Evolutionary conservation across 148 eudicot genomes (phyloP).

Genomic region (Silene latifolia): DNA sequence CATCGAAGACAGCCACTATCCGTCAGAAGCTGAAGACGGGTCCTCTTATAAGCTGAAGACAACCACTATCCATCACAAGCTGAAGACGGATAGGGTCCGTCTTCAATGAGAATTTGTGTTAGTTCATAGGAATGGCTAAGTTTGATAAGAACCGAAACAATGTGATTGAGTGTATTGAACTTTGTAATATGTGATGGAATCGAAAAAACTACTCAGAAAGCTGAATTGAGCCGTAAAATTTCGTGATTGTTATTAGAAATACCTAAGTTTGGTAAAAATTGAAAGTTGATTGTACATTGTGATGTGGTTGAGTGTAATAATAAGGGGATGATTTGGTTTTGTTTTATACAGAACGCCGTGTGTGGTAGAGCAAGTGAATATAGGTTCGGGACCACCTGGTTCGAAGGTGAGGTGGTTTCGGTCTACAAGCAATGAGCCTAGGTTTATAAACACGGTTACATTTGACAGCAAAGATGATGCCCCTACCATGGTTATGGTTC

Average conservation of each 20-base stretch:
- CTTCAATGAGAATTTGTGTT: too few relatives aligned
- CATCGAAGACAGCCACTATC: too few relatives aligned
- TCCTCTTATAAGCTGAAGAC: too few relatives aligned
- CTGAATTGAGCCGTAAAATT: too few relatives aligned
- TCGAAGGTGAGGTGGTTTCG: slow-evolving; percentile 93
- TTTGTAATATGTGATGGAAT: too few relatives aligned
- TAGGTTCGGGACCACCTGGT: slow-evolving; percentile 91
- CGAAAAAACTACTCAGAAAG: too few relatives aligned
- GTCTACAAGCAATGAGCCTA: slow-evolving; percentile 71
- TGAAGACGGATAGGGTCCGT: too few relatives aligned
- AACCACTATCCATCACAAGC: too few relatives aligned
- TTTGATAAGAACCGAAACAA: too few relatives aligned
- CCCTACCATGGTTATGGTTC: slow-evolving; percentile 94
- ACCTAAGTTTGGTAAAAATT: background rate
- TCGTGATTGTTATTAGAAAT: background rate
- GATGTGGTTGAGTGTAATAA: slow-evolving; percentile 1
- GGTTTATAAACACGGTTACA: slow-evolving; percentile 87
- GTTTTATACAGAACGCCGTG: slow-evolving; percentile 55
- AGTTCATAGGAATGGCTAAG: too few relatives aligned
- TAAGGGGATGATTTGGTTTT: slow-evolving; percentile 16
- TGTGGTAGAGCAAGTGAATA: slow-evolving; percentile 73
- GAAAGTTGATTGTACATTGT: background rate
- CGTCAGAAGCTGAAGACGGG: too few relatives aligned
- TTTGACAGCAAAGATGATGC: slow-evolving; percentile 63
- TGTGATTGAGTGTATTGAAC: too few relatives aligned